Evolutionary conservation across 805 yeast genomes (phyloP).

Genomic region (Soucietia sequanensis): DNA sequence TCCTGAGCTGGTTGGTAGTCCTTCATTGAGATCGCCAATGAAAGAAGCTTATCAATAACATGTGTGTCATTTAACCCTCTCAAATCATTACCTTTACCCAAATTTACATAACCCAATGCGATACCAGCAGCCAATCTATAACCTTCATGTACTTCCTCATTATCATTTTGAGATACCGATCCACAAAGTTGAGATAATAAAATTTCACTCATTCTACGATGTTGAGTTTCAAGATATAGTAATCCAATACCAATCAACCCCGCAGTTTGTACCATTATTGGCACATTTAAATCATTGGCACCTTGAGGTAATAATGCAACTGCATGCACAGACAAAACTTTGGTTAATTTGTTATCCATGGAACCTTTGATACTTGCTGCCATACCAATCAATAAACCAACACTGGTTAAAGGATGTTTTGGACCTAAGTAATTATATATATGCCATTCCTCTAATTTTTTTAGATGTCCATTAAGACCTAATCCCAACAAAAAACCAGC

Average conservation of each 20-base stretch:
- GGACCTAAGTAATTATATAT: constrained; percentile 91
- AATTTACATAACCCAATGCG: constrained; percentile 77
- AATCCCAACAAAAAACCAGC: constrained; percentile 94
- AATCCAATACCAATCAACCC: constrained; percentile 90
- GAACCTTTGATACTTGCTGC: constrained; percentile 83
- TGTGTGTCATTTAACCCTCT: constrained; percentile 60
- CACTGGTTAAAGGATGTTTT: constrained; percentile 78
- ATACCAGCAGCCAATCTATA: constrained; percentile 88
- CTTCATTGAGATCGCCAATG: constrained; percentile 56
- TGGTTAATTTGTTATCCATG: constrained; percentile 83
- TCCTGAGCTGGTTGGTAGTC: constrained; percentile 62
- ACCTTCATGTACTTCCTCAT: constrained; percentile 65
- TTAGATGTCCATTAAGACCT: constrained; percentile 88
- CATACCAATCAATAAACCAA: constrained; percentile 88
- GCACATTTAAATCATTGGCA: constrained; percentile 84
- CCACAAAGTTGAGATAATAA: constrained; percentile 67
- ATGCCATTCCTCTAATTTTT: constrained; percentile 90
- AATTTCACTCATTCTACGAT: constrained; percentile 82
- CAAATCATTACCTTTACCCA: constrained; percentile 70
- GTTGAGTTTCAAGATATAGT: constrained; percentile 72
- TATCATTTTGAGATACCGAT: constrained; percentile 52
- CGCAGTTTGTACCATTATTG: constrained; percentile 81
- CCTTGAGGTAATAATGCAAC: constrained; percentile 90
- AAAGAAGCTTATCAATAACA: constrained; percentile 57
- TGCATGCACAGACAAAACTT: constrained; percentile 89